Evolutionary conservation across 345 rosid species (phyloP).

Genomic region (Tarenaya hassleriana): DNA sequence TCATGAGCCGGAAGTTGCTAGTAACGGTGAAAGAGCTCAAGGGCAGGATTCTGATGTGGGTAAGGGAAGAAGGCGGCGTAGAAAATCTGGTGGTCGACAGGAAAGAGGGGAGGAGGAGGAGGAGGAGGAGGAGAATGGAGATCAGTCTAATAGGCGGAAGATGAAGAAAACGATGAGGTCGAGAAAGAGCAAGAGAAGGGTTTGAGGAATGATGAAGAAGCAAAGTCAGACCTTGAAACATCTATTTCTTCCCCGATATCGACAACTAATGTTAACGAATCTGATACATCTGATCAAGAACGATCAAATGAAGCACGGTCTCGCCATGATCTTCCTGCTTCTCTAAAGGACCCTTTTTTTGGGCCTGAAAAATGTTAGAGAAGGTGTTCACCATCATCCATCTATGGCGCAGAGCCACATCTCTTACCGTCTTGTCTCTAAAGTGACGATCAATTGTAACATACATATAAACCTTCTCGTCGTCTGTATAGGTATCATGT

Average conservation of each 20-base stretch:
- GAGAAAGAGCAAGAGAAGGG: conserved; percentile 11
- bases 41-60: background rate
- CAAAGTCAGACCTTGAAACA: background rate
- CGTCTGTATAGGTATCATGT: too few species aligned
- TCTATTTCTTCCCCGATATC: conserved; percentile 19
- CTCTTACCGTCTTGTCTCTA: too few species aligned
- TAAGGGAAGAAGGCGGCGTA: conserved; percentile 4
- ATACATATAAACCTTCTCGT: too few species aligned
- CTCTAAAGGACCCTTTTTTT: background rate
- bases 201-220: conserved; percentile 13
- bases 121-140: too few species aligned
- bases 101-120: too few species aligned
- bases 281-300: conserved; percentile 10
- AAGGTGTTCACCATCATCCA: too few species aligned
- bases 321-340: too few species aligned
- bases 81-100: too few species aligned
- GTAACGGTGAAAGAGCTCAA: background rate
- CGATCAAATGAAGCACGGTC: conserved; percentile 13
- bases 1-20: conserved; percentile 2
- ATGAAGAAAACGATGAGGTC: too few species aligned
- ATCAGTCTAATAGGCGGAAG: too few species aligned
- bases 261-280: background rate
- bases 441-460: too few species aligned
- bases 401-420: too few species aligned
- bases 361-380: conserved; percentile 5